phyloP scores from a whole-genome alignment of 768 basidiomycete species.

The Suillus variegatus region DNA sequence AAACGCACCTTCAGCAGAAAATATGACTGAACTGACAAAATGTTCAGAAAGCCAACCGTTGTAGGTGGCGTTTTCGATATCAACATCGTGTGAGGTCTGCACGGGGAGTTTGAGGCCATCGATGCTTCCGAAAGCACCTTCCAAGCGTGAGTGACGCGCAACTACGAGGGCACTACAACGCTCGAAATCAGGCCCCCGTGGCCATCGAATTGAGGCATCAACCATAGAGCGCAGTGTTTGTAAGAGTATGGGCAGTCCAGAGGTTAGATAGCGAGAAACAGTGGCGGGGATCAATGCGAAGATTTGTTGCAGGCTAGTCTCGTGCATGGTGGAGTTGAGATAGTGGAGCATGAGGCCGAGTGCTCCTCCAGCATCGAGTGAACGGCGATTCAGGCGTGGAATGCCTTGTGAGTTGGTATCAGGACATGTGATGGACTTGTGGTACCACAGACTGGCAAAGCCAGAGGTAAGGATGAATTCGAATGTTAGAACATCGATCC shows the following conservation, averaged over 20 bases:
- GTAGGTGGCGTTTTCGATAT: slow-evolving; percentile 48
- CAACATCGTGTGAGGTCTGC: slow-evolving; percentile 37
- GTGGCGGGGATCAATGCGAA: neutral
- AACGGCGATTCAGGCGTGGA: neutral
- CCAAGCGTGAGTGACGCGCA: too few species aligned
- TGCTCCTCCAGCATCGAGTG: slow-evolving; percentile 33
- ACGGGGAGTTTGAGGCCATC: slow-evolving; percentile 42
- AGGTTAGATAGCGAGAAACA: neutral
- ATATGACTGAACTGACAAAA: slow-evolving; percentile 23
- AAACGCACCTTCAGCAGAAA: slow-evolving; percentile 22
- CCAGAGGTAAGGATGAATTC: slow-evolving; percentile 32
- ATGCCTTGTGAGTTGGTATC: neutral
- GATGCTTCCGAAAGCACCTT: slow-evolving; percentile 32
- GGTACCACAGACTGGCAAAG: slow-evolving; percentile 24
- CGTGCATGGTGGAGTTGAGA: slow-evolving; percentile 29
- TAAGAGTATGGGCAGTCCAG: neutral
- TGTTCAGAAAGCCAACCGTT: slow-evolving; percentile 44
- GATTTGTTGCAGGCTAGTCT: too few species aligned
- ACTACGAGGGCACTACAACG: too few species aligned
- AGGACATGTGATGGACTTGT: neutral
- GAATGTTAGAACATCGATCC: slow-evolving; percentile 40
- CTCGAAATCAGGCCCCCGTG: too few species aligned
- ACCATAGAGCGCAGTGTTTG: neutral
- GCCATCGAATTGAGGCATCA: neutral
- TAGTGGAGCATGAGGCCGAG: slow-evolving; percentile 27